Conservation (phyloP, 805 yeast species). For the Hanseniaspora opuntiae region DNA sequence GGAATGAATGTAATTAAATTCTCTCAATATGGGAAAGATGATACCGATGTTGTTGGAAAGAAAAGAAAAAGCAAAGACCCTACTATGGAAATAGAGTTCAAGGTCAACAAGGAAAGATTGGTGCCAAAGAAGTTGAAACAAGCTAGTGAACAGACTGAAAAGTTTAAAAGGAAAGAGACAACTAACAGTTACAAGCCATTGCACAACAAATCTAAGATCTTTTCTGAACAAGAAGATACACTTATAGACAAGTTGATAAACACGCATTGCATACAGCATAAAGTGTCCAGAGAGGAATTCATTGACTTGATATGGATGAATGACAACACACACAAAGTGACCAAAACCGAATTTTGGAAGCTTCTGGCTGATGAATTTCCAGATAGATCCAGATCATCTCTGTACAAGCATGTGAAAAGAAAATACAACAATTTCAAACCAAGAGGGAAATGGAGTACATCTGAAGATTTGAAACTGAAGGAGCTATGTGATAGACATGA, state of each 20-base stretch:
- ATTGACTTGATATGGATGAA: conserved; percentile 81
- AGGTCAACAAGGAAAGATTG: conserved; percentile 16
- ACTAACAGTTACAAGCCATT: conserved; percentile 22
- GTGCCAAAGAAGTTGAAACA: not conserved
- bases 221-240: conserved; percentile 39
- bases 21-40: not conserved
- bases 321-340: conserved; percentile 66
- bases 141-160: conserved; percentile 11
- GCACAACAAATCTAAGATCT: conserved; percentile 15
- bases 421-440: conserved; percentile 76
- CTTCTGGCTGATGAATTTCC: conserved; percentile 66
- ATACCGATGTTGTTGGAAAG: not conserved
- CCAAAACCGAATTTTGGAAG: conserved; percentile 55
- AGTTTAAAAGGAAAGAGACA: conserved; percentile 31
- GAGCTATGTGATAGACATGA: conserved; percentile 51
- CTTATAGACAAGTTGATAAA: conserved; percentile 62
- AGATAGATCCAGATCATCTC: conserved; percentile 71
- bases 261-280: conserved; percentile 52
- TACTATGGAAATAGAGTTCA: conserved; percentile 9
- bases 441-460: conserved; percentile 80
- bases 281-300: conserved; percentile 50
- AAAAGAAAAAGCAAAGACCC: not conserved
- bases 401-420: conserved; percentile 85
- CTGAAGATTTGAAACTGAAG: conserved; percentile 59
- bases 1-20: not conserved